A percentile compares a stretch with the other conserved stretches of the same genome.
Evolutionary conservation across 306 rosid genomes (phyloP).

Genomic region (Glycine latifolia): DNA sequence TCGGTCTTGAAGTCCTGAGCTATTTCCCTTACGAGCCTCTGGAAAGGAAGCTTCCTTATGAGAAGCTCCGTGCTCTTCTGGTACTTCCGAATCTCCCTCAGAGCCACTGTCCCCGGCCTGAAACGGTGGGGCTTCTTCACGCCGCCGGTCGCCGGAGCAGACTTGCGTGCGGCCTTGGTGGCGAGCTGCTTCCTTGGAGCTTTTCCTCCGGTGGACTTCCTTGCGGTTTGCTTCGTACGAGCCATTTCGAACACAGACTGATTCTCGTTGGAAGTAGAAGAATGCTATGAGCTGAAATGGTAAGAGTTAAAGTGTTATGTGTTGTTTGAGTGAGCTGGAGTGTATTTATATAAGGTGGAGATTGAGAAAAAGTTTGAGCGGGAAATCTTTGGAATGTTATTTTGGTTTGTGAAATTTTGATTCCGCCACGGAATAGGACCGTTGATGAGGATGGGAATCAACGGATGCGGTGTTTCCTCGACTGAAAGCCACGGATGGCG

Average conservation of each 20-base stretch:
- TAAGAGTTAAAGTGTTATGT: too few species aligned
- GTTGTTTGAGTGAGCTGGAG: fast-evolving
- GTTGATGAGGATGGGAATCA: not conserved
- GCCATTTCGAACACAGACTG: conserved; percentile 50
- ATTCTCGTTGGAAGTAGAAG: not conserved
- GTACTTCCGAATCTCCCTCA: conserved; percentile 78
- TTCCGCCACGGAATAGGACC: not conserved
- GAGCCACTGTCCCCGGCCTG: conserved; percentile 76
- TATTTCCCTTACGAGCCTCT: conserved; percentile 79
- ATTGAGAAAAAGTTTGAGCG: conserved; percentile 36
- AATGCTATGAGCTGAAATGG: too few species aligned
- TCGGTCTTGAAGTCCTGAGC: conserved; percentile 84
- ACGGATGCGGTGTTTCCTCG: conserved; percentile 1
- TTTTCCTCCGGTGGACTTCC: conserved; percentile 79
- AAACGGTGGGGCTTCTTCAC: conserved; percentile 82
- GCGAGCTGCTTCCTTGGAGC: conserved; percentile 80
- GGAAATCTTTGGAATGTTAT: conserved; percentile 33
- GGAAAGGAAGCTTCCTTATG: conserved; percentile 77
- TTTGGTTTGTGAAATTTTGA: not conserved
- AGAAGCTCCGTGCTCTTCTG: conserved; percentile 79
- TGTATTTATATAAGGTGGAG: conserved; percentile 8
- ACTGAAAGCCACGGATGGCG: conserved; percentile 20
- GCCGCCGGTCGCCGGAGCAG: conserved; percentile 85
- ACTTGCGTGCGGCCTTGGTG: conserved; percentile 72
- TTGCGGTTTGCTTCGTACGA: conserved; percentile 69